A percentile compares a stretch with the other conserved stretches of the same genome.
These are phyloP conservation scores for Symbiodinium natans DNA, from an alignment of 73 alveolate species.

Conservation along the genomic window DNA sequence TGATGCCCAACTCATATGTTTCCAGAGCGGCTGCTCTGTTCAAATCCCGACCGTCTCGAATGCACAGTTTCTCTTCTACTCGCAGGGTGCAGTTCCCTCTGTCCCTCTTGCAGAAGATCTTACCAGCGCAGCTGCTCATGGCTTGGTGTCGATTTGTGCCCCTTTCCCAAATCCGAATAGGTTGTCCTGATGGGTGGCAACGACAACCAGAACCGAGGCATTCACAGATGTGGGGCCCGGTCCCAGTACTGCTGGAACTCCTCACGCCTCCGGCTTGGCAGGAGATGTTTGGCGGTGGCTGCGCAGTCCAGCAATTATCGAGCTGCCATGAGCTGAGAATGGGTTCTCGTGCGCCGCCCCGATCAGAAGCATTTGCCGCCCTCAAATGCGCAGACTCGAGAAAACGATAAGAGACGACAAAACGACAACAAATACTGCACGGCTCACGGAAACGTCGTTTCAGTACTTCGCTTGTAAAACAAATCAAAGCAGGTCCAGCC, in stretches of 20 bases:
- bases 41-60: no score
- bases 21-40: no score
- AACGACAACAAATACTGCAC: no score
- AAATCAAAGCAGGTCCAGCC: no score
- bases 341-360: background rate
- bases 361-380: background rate
- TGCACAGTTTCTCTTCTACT: no score
- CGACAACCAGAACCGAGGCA: conserved; percentile 93
- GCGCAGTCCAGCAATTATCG: conserved; percentile 50
- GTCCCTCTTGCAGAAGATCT: no score
- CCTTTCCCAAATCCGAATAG: background rate
- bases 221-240: background rate
- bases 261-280: background rate
- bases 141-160: no score
- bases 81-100: no score
- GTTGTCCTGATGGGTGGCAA: conserved; percentile 85
- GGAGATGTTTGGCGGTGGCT: conserved; percentile 92
- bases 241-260: background rate
- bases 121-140: no score
- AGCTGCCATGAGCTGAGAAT: conserved; percentile 22
- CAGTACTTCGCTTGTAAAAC: no score
- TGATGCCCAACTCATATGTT: background rate
- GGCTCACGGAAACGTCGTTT: no score
- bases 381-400: background rate
- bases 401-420: no score